Evolutionary conservation across 495 filamentous ascomycete species (phyloP), one percentile per base, ranked within the genome.

Genomic region (Xylaria venustula): DNA sequence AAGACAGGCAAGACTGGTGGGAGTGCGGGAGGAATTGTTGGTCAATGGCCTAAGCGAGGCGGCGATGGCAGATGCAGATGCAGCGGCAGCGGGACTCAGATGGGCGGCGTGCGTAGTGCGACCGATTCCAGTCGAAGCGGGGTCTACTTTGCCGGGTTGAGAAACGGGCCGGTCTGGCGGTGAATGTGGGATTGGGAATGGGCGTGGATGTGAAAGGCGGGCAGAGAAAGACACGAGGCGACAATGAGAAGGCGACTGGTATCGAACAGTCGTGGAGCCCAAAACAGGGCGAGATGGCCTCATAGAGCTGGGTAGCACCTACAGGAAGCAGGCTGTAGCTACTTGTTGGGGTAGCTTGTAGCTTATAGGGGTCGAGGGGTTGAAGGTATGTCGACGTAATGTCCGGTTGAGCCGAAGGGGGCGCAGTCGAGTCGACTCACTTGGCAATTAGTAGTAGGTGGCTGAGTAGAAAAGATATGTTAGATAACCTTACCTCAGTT

Each of bases 81-180:
- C 14, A 15, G 7, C 30, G 36, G 47, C 48, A 6, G 23, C 5
- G 34, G 50, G 36, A 23, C 2, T n/a, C n/a, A n/a, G 47, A 15
- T 51, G 28, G 45, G 46, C 23, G 23, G 23, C 36, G 22, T 40
- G 46, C 23, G 26, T 30, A 32, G 30, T 50, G 47, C 56, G 45
- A 58, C 45, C 32, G 36, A 47, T 34, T 42, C 36, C 45, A 50
- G 56, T 23, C 36, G 47, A 32, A 52, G 37, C 37, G 57, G 47
- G 45, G 57, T 52, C 37, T 45, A 25, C 8, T 22, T 34, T 30
- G 23, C 36, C 23, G 37, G 37, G 23, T 45, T 45, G 34, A 45
- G 32, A 34, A 60, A 51, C 40, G 48, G 47, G 37, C 25, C 47
- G 34, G 56, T 42, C n/a, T 52, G n/a, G 57, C 37, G 47, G 48